Evolutionary conservation across 2,329 filamentous ascomycete genomes (phyloP), one percentile per base, ranked within the genome.

Genomic region (Fonsecaea nubica): DNA sequence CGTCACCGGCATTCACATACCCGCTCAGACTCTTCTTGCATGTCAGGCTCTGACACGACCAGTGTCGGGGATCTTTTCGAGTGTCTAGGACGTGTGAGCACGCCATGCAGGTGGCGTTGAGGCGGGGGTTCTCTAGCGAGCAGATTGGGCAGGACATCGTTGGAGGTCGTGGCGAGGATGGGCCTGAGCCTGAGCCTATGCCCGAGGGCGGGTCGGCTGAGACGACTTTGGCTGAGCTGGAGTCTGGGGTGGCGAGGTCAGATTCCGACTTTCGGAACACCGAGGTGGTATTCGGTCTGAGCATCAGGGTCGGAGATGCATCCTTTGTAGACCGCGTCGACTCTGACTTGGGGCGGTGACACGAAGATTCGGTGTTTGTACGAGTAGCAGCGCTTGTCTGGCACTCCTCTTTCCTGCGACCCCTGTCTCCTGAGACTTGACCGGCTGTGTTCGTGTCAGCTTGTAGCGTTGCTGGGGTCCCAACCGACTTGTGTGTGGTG

Each of bases 1-100:
- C 87, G 76, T 93, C 90, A 1, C 84, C 86, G 10, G 89, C 83
- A 73, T 93, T 94, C 60, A 89, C 74, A 75, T 92, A 94, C 21
- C 73, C 67, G 54, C 82, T 85, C 6, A n/a, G 48, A 18, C 30
- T 65, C 12, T 78, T 82, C 66, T 77, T 78, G 75, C 91, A 94
- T 2, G 78, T 70, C 3, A 76, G 74, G 69, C 83, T 86, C 52
- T 75, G 76, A 75, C 91, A 94, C 56, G 78, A 78, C 91, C 92
- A 94, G n/a, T 85, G 78, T 18, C 81, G 78, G 0, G 83, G 78
- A 53, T 89, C 81, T 58, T 83, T 83, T 0, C 78, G 74, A 0
- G 82, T 78, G 53, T 86, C 82, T 1, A 94, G 78, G 1, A 93
- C 90, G 70, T 94, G 87, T 30, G 88, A 85, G 76, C 92, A 95